These are phyloP conservation scores for Ceratocystis variospora DNA, from an alignment of 2,329 filamentous ascomycete genomes.

Conservation along the genomic window DNA sequence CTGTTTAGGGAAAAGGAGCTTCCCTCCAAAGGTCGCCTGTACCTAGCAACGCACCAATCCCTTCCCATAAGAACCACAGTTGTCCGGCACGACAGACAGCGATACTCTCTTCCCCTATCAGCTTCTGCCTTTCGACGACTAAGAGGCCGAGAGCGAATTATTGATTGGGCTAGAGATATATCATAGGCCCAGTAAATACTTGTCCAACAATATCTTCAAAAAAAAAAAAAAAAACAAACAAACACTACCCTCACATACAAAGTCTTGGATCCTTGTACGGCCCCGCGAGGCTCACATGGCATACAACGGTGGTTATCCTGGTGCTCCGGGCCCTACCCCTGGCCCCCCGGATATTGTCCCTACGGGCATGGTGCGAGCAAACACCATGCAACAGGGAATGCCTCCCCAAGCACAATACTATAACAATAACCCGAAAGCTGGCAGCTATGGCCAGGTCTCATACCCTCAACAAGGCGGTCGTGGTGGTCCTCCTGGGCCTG, in stretches of 20 bases:
- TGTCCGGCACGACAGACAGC: slow-evolving; percentile 5
- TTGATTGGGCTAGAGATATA: background rate
- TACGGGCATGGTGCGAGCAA: slow-evolving; percentile 1
- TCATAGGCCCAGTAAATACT: background rate
- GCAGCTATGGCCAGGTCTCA: slow-evolving; percentile 32
- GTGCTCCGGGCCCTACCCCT: slow-evolving; percentile 9
- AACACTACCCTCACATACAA: background rate
- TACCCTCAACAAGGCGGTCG: slow-evolving; percentile 32
- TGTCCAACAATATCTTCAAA: background rate
- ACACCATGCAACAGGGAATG: background rate
- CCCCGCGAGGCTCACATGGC: slow-evolving; percentile 6
- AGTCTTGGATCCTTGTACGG: background rate
- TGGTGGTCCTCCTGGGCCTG: slow-evolving; percentile 31
- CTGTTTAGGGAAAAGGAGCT: slow-evolving; percentile 1
- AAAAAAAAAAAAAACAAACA: no score
- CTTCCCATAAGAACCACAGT: background rate
- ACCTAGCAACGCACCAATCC: background rate
- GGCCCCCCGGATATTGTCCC: slow-evolving; percentile 5
- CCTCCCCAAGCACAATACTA: slow-evolving; percentile 36
- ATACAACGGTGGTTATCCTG: slow-evolving; percentile 16
- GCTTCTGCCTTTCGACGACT: background rate
- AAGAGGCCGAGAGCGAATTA: background rate
- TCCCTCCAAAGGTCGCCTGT: background rate
- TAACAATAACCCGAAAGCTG: slow-evolving; percentile 36
- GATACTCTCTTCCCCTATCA: background rate